Evolutionary conservation across 2,329 filamentous ascomycete species (phyloP).

Genomic region (Aspergillus fumigatus): DNA sequence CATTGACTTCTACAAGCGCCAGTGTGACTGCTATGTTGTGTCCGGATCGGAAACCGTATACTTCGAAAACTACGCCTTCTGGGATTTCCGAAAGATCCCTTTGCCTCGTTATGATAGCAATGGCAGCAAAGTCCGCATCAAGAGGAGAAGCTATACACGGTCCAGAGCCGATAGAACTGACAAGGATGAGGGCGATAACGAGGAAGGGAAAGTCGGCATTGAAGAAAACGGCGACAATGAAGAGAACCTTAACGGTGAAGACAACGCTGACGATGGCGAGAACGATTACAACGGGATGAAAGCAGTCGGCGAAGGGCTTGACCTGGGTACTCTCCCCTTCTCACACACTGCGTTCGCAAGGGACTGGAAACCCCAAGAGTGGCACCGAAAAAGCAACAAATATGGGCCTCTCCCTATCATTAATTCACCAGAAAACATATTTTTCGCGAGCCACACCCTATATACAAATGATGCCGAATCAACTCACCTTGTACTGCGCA

Average conservation of each 20-base stretch:
- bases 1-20: not conserved
- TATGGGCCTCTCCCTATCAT: constrained; percentile 40
- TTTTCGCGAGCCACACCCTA: constrained; percentile 31
- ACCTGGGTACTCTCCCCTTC: constrained; percentile 21
- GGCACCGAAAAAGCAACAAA: constrained; percentile 37
- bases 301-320: not conserved
- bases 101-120: constrained; percentile 10
- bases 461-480: constrained; percentile 15
- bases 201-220: constrained; percentile 8
- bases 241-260: not conserved
- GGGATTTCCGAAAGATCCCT: constrained; percentile 46
- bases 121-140: constrained; percentile 4
- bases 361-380: constrained; percentile 43
- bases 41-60: constrained; percentile 40
- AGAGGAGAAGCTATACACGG: constrained; percentile 20
- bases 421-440: constrained; percentile 47
- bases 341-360: constrained; percentile 28
- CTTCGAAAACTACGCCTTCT: constrained; percentile 50
- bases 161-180: constrained; percentile 9
- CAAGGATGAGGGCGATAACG: constrained; percentile 19
- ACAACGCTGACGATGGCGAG: constrained; percentile 14
- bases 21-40: constrained; percentile 47
- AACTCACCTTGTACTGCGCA: constrained; percentile 47
- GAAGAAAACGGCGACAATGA: not conserved
- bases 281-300: not conserved